A percentile compares a stretch with the other conserved stretches of the same genome.
Conservation (phyloP, 108 stramenopile genomes). For the Skeletonema marinoi region DNA sequence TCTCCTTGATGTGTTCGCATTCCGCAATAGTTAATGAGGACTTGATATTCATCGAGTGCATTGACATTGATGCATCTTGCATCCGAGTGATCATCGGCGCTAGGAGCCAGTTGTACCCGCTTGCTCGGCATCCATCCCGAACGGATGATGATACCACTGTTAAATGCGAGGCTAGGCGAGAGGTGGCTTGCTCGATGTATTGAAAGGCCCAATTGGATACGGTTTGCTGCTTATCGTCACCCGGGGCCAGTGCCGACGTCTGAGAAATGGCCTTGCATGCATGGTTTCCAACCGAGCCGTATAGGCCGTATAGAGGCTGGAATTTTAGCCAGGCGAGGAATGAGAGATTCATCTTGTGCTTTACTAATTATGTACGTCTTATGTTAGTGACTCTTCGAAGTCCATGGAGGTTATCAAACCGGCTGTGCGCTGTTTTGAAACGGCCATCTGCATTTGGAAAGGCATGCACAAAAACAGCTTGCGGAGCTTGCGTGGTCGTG, state of each 20-base stretch:
- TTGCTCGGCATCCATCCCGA: background rate
- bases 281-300: constrained; percentile 3
- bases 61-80: constrained; percentile 2
- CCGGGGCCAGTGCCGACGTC: constrained; percentile 1
- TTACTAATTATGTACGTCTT: background rate
- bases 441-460: background rate
- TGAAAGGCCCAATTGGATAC: constrained; percentile 31
- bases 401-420: background rate
- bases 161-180: constrained; percentile 5
- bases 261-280: constrained; percentile 16
- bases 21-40: background rate
- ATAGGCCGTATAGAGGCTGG: constrained; percentile 15
- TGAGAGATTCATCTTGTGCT: constrained; percentile 13
- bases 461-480: background rate
- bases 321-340: constrained; percentile 16
- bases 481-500: background rate
- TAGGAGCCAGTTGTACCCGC: constrained; percentile 16
- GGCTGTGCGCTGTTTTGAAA: background rate
- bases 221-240: constrained; percentile 5
- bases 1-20: constrained; percentile 6
- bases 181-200: constrained; percentile 1
- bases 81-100: constrained; percentile 25
- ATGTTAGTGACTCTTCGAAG: background rate
- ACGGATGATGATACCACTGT: constrained; percentile 7
- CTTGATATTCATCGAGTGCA: background rate